Percentiles rank a stretch among this genome's conserved stretches.
These are phyloP conservation scores for Solanum bulbocastanum DNA, from an alignment of 257 asterid genomes.

Conservation along the genomic window DNA sequence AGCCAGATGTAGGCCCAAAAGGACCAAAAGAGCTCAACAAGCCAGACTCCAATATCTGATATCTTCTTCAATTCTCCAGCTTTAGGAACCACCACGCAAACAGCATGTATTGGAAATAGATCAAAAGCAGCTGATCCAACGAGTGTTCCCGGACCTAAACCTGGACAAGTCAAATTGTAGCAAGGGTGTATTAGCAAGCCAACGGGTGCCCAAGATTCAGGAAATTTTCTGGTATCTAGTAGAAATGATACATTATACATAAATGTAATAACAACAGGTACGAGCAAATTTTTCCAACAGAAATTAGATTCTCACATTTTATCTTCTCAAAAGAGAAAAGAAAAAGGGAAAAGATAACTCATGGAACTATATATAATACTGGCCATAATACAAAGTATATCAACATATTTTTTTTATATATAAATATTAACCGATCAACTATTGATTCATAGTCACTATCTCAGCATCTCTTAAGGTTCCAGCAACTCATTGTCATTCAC, in stretches of 20 bases:
- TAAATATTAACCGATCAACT: neutral
- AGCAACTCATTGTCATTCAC: neutral
- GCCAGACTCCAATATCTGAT: constrained; percentile 91
- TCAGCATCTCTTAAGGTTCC: neutral
- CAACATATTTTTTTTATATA: neutral
- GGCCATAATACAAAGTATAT: neutral
- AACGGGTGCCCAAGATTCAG: neutral
- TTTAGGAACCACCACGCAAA: constrained; percentile 89
- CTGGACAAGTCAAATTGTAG: constrained; percentile 21
- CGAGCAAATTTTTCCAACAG: neutral
- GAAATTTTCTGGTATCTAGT: neutral
- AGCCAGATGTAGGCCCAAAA: constrained; percentile 99
- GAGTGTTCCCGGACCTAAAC: constrained; percentile 96
- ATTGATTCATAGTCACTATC: neutral
- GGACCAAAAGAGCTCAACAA: constrained; percentile 96
- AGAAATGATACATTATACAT: neutral
- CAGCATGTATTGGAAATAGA: constrained; percentile 94
- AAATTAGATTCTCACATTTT: neutral
- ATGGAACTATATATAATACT: neutral
- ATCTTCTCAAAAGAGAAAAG: neutral
- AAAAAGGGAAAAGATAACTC: neutral
- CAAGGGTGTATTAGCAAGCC: neutral
- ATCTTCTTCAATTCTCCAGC: constrained; percentile 88
- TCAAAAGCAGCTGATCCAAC: constrained; percentile 99
- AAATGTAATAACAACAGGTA: neutral